These are phyloP conservation scores for Fusarium buharicum DNA, from an alignment of 2,329 filamentous ascomycete genomes.

Conservation along the genomic window DNA sequence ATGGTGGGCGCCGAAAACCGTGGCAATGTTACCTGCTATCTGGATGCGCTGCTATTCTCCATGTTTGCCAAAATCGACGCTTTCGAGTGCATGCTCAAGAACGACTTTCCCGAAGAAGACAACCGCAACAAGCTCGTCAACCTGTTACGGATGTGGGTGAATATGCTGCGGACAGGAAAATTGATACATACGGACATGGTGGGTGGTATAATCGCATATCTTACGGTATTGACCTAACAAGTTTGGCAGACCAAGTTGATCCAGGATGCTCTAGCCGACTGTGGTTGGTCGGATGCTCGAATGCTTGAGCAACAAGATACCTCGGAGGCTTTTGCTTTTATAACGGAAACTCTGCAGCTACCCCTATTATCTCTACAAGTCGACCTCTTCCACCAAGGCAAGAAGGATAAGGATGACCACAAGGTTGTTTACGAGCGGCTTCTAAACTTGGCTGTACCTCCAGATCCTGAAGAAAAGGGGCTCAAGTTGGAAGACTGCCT, in stretches of 20 bases:
- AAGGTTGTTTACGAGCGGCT: constrained; percentile 93
- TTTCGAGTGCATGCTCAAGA: constrained; percentile 92
- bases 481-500: constrained; percentile 91
- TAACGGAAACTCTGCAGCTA: constrained; percentile 87
- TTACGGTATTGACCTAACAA: constrained; percentile 41
- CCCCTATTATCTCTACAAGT: constrained; percentile 91
- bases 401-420: constrained; percentile 87
- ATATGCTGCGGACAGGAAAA: constrained; percentile 85
- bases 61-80: constrained; percentile 93
- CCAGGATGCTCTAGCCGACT: constrained; percentile 82
- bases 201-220: constrained; percentile 44
- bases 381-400: constrained; percentile 92
- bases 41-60: constrained; percentile 90
- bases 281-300: constrained; percentile 87
- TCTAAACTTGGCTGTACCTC: constrained; percentile 89
- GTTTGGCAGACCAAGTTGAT: constrained; percentile 76
- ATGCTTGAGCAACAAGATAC: constrained; percentile 89
- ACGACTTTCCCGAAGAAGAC: constrained; percentile 75
- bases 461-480: constrained; percentile 73
- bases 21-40: constrained; percentile 88
- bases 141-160: constrained; percentile 89
- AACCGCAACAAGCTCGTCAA: constrained; percentile 77
- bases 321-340: constrained; percentile 94
- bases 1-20: constrained; percentile 90
- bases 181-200: constrained; percentile 88